Evolutionary conservation across 768 basidiomycete species (phyloP).

Genomic region (Cystofilobasidium bisporidii): DNA sequence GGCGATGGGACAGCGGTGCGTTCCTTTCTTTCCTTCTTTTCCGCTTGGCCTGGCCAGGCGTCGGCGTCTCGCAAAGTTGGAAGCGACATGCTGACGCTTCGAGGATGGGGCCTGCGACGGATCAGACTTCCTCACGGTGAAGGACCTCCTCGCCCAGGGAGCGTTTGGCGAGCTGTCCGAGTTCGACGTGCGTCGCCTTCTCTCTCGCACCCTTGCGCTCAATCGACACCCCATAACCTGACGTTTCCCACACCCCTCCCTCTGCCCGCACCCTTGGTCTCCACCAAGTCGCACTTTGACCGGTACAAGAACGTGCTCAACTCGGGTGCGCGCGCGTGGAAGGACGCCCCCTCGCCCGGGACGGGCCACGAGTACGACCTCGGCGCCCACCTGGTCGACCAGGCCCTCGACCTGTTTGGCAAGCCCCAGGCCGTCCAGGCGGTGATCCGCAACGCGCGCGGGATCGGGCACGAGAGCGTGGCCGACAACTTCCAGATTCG

Average conservation of each 20-base stretch:
- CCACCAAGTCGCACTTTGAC: constrained; percentile 50
- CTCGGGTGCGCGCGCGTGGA: constrained; percentile 49
- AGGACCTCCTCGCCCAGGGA: constrained; percentile 47
- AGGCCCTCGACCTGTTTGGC: constrained; percentile 65
- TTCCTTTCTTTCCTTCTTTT: neutral
- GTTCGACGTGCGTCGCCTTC: constrained; percentile 45
- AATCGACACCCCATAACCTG: neutral
- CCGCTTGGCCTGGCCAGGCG: constrained; percentile 33
- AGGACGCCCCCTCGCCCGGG: constrained; percentile 56
- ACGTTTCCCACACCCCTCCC: neutral
- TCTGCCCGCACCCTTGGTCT: neutral
- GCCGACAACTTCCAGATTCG: constrained; percentile 41
- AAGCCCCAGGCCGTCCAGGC: constrained; percentile 59
- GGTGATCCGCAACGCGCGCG: constrained; percentile 59
- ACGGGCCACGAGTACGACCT: constrained; percentile 66
- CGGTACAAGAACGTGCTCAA: constrained; percentile 52
- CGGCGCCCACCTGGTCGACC: constrained; percentile 65
- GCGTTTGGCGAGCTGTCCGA: constrained; percentile 54
- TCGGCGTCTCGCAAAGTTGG: too few species aligned
- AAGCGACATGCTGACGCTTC: too few species aligned
- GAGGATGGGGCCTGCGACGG: too few species aligned
- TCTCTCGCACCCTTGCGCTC: neutral
- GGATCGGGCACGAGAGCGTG: constrained; percentile 39
- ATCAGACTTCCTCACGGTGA: constrained; percentile 63
- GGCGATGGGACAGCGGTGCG: constrained; percentile 28